Evolutionary conservation across 352 stramenopile species (phyloP).

Genomic region (Blastocystis sp.): DNA sequence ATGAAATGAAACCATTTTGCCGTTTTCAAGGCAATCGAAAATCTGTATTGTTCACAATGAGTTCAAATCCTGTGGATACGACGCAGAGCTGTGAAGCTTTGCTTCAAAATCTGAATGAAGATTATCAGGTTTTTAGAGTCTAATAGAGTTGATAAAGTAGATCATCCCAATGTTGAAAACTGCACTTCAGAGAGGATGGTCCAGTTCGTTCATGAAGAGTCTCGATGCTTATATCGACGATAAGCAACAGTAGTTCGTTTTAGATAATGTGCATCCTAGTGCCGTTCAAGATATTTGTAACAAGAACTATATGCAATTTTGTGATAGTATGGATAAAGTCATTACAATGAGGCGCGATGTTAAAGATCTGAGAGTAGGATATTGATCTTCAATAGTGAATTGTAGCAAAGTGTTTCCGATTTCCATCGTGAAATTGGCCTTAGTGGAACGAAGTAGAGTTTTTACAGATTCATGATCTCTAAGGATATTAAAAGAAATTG

Average conservation of each 20-base stretch:
- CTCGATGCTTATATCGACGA: conserved; percentile 21
- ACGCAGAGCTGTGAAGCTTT: conserved; percentile 59
- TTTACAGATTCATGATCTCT: not conserved
- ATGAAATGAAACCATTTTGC: not conserved
- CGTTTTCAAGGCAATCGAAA: not conserved
- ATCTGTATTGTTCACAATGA: conserved; percentile 16
- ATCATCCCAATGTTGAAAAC: conserved; percentile 61
- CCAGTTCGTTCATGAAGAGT: conserved; percentile 30
- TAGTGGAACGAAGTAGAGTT: not conserved
- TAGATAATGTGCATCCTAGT: not conserved
- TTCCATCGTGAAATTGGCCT: conserved; percentile 47
- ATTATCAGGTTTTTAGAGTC: conserved; percentile 47
- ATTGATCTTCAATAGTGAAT: not conserved
- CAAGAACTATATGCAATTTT: conserved; percentile 61
- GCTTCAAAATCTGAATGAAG: conserved; percentile 62
- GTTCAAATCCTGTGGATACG: not conserved
- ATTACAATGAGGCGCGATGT: conserved; percentile 57
- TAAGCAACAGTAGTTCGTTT: conserved; percentile 42
- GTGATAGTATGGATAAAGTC: conserved; percentile 51
- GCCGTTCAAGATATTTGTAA: conserved; percentile 58
- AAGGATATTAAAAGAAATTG: conserved; percentile 18
- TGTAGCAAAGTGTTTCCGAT: conserved; percentile 4
- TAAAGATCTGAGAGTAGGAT: conserved; percentile 6
- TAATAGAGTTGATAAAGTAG: not conserved
- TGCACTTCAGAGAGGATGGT: conserved; percentile 50